phyloP scores from a whole-genome alignment of 805 yeast species.

The Clavispora asparagi region DNA sequence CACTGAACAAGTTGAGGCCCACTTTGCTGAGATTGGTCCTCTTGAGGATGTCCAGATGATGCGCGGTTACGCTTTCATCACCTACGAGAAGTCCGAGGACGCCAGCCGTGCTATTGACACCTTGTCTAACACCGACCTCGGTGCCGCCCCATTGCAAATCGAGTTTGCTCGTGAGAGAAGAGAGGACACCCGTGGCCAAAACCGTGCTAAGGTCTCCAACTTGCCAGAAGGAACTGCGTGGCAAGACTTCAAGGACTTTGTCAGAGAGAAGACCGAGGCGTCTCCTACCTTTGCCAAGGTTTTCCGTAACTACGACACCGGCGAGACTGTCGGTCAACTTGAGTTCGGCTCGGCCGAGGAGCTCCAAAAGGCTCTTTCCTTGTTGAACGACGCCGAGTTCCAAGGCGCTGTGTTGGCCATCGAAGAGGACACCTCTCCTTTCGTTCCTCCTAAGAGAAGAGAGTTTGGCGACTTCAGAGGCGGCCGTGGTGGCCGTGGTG shows the following conservation, averaged over 20 bases:
- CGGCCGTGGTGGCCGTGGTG: slow-evolving; percentile 46
- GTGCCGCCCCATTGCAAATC: slow-evolving; percentile 46
- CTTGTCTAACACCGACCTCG: slow-evolving; percentile 41
- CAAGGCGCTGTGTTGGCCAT: slow-evolving; percentile 66
- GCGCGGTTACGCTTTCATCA: slow-evolving; percentile 88
- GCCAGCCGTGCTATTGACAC: slow-evolving; percentile 47
- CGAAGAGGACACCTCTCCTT: slow-evolving; percentile 72
- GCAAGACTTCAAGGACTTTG: slow-evolving; percentile 89
- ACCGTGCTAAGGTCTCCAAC: slow-evolving; percentile 63
- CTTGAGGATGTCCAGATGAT: slow-evolving; percentile 62
- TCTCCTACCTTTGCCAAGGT: slow-evolving; percentile 58
- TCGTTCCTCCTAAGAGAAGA: slow-evolving; percentile 47
- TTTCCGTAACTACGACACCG: slow-evolving; percentile 45
- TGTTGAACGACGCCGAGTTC: slow-evolving; percentile 65
- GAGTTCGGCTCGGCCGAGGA: slow-evolving; percentile 66
- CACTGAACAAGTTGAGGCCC: slow-evolving; percentile 59
- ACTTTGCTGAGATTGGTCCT: slow-evolving; percentile 62
- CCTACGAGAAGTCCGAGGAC: slow-evolving; percentile 61
- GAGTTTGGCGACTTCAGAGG: slow-evolving; percentile 20
- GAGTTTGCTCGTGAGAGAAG: slow-evolving; percentile 54
- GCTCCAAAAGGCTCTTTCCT: slow-evolving; percentile 66
- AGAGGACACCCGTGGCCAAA: slow-evolving; percentile 64
- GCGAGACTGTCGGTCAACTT: slow-evolving; percentile 45
- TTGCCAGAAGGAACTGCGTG: slow-evolving; percentile 75
- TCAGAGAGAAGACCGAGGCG: slow-evolving; percentile 64